Evolutionary conservation across 2,329 filamentous ascomycete species (phyloP).

Genomic region (Colletotrichum limetticola): DNA sequence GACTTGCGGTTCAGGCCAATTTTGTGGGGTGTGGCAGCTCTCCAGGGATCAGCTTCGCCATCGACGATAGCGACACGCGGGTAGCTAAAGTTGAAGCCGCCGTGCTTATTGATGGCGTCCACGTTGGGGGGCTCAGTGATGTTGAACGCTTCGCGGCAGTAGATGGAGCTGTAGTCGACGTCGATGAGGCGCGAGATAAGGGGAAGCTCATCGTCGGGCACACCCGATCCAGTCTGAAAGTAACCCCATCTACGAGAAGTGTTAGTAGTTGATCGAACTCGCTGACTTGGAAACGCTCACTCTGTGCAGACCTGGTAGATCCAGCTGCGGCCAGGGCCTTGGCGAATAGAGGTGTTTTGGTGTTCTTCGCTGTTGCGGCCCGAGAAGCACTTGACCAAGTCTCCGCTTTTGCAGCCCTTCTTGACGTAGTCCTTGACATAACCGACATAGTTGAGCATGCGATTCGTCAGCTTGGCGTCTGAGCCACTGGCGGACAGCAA

Average conservation of each 20-base stretch:
- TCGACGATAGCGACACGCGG: constrained; percentile 82
- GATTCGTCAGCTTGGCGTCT: constrained; percentile 48
- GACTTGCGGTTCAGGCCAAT: constrained; percentile 68
- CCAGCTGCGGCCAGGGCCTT: constrained; percentile 53
- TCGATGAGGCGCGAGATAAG: constrained; percentile 78
- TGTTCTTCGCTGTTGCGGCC: constrained; percentile 36
- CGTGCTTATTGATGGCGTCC: constrained; percentile 78
- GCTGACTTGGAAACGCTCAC: constrained; percentile 43
- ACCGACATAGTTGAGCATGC: constrained; percentile 65
- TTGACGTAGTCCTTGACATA: constrained; percentile 47
- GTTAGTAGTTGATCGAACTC: constrained; percentile 20
- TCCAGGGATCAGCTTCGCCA: constrained; percentile 84
- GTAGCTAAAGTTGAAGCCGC: constrained; percentile 78
- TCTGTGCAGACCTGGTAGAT: constrained; percentile 66
- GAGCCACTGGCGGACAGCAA: constrained; percentile 53
- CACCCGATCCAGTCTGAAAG: constrained; percentile 77
- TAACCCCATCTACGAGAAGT: constrained; percentile 74
- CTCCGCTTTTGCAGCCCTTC: constrained; percentile 39
- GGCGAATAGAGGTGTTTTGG: constrained; percentile 38
- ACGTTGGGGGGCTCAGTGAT: constrained; percentile 72
- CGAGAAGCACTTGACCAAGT: constrained; percentile 45
- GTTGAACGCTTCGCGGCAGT: constrained; percentile 77
- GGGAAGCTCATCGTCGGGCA: constrained; percentile 71
- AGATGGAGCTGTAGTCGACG: constrained; percentile 68
- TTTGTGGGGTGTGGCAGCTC: constrained; percentile 76